Percentiles rank a stretch among this genome's conserved stretches.
Conservation (phyloP, 257 asterid species). For the Avicennia marina region DNA sequence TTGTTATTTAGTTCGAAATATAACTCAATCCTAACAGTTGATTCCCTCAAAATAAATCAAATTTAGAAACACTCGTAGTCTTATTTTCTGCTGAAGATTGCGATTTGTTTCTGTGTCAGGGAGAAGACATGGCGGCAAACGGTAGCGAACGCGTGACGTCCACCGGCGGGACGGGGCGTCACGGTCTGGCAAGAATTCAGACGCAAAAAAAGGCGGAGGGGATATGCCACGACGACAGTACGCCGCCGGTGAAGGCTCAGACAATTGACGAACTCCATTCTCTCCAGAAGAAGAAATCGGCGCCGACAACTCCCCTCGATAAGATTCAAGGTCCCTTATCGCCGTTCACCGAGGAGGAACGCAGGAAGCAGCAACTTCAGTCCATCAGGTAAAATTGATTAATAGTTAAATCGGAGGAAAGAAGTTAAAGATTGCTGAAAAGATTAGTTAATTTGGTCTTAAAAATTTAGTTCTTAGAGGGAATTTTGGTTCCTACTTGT, state of each 20-base stretch:
- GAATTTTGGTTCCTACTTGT: no score
- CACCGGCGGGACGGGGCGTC: constrained; percentile 19
- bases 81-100: not conserved
- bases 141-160: constrained; percentile 9
- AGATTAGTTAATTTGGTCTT: not conserved
- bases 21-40: no score
- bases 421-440: not conserved
- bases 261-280: constrained; percentile 44
- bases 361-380: constrained; percentile 34
- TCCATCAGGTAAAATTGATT: constrained; percentile 30
- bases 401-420: no score
- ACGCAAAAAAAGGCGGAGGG: constrained; percentile 31
- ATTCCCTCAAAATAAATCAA: no score
- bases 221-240: constrained; percentile 36
- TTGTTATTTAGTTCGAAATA: no score
- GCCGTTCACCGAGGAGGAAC: constrained; percentile 23
- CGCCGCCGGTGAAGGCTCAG: constrained; percentile 41
- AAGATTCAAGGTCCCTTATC: constrained; percentile 28
- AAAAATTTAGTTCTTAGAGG: not conserved
- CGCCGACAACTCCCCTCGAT: constrained; percentile 36
- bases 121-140: constrained; percentile 27
- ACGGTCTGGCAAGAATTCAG: constrained; percentile 39
- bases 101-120: not conserved
- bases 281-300: constrained; percentile 43
- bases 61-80: no score